These are phyloP conservation scores for Phalaenopsis equestris DNA, from an alignment of 106 monocot genomes.

Conservation along the genomic window DNA sequence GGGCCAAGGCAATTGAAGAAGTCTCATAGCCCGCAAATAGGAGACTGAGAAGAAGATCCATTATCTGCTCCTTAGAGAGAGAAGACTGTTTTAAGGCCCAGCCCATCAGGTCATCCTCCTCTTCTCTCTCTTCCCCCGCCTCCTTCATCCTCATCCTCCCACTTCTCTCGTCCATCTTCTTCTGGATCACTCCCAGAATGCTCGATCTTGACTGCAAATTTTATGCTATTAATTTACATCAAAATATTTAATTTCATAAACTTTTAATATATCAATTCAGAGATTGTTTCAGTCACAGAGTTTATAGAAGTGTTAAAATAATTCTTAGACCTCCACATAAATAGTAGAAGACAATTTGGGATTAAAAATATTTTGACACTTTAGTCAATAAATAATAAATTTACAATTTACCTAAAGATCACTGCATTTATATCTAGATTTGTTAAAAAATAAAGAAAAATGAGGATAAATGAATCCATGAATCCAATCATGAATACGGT, in stretches of 20 bases:
- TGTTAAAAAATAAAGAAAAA: background rate
- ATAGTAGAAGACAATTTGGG: no score
- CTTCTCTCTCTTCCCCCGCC: background rate
- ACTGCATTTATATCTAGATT: background rate
- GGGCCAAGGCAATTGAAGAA: constrained; percentile 66
- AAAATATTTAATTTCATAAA: no score
- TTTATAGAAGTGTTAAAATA: no score
- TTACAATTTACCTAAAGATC: background rate
- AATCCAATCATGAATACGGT: background rate
- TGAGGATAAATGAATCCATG: background rate
- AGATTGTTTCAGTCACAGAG: no score
- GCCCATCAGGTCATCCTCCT: constrained; percentile 67
- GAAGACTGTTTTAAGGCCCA: constrained; percentile 64
- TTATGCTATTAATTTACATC: no score
- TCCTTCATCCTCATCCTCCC: background rate
- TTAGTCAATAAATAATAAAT: no score
- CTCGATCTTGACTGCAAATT: constrained; percentile 55
- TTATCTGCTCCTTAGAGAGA: constrained; percentile 79
- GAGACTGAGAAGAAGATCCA: constrained; percentile 81
- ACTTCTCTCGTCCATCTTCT: constrained; percentile 59
- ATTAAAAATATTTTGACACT: no score
- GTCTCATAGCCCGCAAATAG: constrained; percentile 97
- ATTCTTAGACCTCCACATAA: no score
- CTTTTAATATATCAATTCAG: no score
- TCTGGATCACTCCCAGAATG: constrained; percentile 65